A percentile compares a stretch with the other conserved stretches of the same genome.
phyloP scores from a whole-genome alignment of 108 stramenopile genomes.

The Cyclotella kingstonii region DNA sequence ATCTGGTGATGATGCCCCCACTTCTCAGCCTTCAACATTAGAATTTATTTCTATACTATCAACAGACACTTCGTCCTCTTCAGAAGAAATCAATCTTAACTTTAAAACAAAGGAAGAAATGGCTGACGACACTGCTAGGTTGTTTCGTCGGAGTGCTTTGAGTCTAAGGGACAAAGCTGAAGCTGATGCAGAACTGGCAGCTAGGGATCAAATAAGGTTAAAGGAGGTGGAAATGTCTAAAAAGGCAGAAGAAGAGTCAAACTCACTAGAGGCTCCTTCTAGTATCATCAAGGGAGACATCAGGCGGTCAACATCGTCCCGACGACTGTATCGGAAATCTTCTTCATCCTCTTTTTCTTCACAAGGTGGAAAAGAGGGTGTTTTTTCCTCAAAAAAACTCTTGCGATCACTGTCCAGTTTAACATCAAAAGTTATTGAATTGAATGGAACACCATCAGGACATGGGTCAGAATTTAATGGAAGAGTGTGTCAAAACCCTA shows the following conservation, averaged over 20 bases:
- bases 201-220: background rate
- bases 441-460: background rate
- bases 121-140: conserved; percentile 34
- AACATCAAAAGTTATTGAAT: background rate
- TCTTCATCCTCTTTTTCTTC: background rate
- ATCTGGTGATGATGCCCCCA: conserved; percentile 4
- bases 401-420: conserved; percentile 6
- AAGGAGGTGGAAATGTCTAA: conserved; percentile 6
- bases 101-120: conserved; percentile 8
- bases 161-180: conserved; percentile 14
- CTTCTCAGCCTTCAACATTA: too few relatives aligned
- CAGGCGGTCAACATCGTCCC: background rate
- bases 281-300: conserved; percentile 4
- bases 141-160: conserved; percentile 35
- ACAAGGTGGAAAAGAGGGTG: background rate
- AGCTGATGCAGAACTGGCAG: background rate
- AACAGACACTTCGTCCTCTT: too few relatives aligned
- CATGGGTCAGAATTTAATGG: background rate
- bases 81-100: conserved; percentile 1
- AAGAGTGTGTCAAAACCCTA: background rate
- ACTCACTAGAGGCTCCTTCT: too few relatives aligned
- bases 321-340: background rate
- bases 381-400: conserved; percentile 4
- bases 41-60: conserved; percentile 3
- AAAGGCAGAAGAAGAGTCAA: background rate